These are phyloP conservation scores for Cubamyces sp. DNA, from an alignment of 768 basidiomycete genomes.

Conservation along the genomic window DNA sequence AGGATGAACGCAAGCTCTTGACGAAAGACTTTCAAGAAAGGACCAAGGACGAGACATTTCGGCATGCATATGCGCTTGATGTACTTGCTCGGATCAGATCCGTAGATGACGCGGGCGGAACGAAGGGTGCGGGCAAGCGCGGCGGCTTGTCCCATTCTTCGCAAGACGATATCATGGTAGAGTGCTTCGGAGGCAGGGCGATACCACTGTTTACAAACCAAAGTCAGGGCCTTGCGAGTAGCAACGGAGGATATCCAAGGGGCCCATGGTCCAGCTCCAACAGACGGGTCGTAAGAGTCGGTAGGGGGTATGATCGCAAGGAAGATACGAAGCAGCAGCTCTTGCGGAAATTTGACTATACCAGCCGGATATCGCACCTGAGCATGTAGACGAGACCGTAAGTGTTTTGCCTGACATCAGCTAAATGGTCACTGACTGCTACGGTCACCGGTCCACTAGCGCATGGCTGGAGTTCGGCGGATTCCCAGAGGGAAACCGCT, in stretches of 20 bases:
- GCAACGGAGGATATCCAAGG: background rate
- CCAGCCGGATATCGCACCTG: background rate
- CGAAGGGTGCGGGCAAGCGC: background rate
- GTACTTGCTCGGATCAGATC: background rate
- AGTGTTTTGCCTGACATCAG: background rate
- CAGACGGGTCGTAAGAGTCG: background rate
- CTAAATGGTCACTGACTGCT: background rate
- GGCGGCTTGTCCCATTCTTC: constrained; percentile 9
- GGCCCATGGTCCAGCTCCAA: background rate
- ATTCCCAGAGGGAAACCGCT: background rate
- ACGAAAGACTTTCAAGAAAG: background rate
- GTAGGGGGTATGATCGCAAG: background rate
- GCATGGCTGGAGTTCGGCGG: background rate
- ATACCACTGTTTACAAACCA: constrained; percentile 9
- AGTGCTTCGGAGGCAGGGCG: constrained; percentile 1
- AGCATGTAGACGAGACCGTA: no score
- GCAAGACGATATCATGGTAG: background rate
- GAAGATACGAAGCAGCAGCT: constrained; percentile 1
- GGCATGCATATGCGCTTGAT: background rate
- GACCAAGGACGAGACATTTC: background rate
- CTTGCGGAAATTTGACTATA: background rate
- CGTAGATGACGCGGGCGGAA: background rate
- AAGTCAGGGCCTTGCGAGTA: constrained; percentile 7
- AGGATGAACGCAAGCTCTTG: background rate
- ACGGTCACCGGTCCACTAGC: background rate